These are phyloP conservation scores for Termitomyces sp. DNA, from an alignment of 768 basidiomycete genomes.

Conservation along the genomic window DNA sequence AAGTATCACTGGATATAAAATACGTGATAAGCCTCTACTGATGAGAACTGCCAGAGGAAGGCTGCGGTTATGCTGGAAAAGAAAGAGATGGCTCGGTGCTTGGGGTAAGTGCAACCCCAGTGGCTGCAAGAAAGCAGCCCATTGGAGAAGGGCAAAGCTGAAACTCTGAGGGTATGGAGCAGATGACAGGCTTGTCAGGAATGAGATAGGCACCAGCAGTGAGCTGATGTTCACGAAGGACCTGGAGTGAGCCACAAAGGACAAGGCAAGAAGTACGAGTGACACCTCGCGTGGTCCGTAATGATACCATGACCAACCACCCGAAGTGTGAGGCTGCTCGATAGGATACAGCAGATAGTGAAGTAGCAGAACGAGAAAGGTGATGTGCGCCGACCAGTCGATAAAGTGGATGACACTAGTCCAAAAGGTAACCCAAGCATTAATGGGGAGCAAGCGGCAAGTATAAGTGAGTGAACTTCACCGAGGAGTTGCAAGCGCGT, in stretches of 20 bases:
- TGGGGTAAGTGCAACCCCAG: conserved; percentile 44
- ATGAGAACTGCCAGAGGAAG: conserved; percentile 46
- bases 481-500: conserved; percentile 44
- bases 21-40: conserved; percentile 29
- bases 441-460: background rate
- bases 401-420: conserved; percentile 41
- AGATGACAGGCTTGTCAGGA: conserved; percentile 38
- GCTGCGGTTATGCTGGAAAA: conserved; percentile 32
- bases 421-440: background rate
- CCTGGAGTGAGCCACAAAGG: conserved; percentile 30
- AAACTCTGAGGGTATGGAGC: conserved; percentile 36
- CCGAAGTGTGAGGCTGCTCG: conserved; percentile 20
- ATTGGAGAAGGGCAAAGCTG: conserved; percentile 38
- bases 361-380: conserved; percentile 38
- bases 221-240: conserved; percentile 30
- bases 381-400: conserved; percentile 34
- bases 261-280: conserved; percentile 35
- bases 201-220: conserved; percentile 35
- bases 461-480: conserved; percentile 18
- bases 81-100: conserved; percentile 40
- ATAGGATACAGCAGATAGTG: conserved; percentile 42
- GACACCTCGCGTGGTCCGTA: conserved; percentile 32
- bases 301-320: conserved; percentile 11
- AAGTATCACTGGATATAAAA: conserved; percentile 34
- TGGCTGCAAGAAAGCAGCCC: conserved; percentile 37